Evolutionary conservation across 108 stramenopile species (phyloP).

Genomic region (Conticribra weissflogii): DNA sequence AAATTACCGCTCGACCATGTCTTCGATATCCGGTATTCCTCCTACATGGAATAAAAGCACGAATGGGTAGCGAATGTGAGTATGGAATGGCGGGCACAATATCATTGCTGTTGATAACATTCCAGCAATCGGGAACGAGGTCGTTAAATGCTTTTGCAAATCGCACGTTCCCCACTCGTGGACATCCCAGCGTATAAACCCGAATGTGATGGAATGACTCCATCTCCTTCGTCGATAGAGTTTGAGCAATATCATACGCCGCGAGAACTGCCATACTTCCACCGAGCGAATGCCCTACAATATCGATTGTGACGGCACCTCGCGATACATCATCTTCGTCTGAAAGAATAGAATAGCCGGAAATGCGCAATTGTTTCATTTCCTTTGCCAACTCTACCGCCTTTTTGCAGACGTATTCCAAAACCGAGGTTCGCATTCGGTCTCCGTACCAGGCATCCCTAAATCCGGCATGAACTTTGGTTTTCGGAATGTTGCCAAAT

Average conservation of each 20-base stretch:
- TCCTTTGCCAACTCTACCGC: not conserved
- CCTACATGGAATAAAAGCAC: not conserved
- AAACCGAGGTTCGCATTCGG: not conserved
- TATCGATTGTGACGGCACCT: not conserved
- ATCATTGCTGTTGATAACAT: constrained; percentile 14
- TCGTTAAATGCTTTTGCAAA: constrained; percentile 9
- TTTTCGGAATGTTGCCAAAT: constrained; percentile 4
- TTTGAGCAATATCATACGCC: constrained; percentile 11
- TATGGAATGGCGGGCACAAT: constrained; percentile 18
- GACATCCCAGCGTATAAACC: constrained; percentile 10
- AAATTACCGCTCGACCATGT: constrained; percentile 14
- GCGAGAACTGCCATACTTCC: constrained; percentile 22
- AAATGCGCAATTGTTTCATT: no score
- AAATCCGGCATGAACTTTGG: constrained; percentile 10
- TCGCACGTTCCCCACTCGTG: constrained; percentile 9
- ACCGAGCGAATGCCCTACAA: constrained; percentile 22
- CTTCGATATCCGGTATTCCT: constrained; percentile 4
- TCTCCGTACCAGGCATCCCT: constrained; percentile 15
- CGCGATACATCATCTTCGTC: not conserved
- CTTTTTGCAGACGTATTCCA: constrained; percentile 4
- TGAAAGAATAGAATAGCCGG: no score
- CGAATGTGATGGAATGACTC: constrained; percentile 5
- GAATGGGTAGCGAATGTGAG: constrained; percentile 1
- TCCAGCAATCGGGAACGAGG: constrained; percentile 12
- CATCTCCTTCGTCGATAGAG: not conserved